Conservation (phyloP, 2,329 filamentous ascomycete species). For the Onygenales sp. region DNA sequence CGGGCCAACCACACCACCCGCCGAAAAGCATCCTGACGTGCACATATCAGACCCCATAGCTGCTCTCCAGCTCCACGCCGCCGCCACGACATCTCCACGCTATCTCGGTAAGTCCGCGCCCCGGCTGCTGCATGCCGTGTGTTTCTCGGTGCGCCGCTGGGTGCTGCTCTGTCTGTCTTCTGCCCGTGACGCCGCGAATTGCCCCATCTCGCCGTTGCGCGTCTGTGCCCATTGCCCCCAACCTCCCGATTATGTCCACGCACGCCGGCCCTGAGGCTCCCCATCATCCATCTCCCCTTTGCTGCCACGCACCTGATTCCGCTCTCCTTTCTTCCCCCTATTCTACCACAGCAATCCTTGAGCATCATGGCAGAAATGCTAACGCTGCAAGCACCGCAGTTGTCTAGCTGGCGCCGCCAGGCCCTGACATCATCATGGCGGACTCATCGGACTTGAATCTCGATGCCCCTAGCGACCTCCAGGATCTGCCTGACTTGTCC, state of each 20-base stretch:
- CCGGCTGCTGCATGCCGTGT: neutral
- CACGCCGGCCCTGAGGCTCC: slow-evolving; percentile 19
- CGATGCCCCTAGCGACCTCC: slow-evolving; percentile 36
- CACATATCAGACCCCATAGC: slow-evolving; percentile 4
- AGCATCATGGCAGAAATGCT: neutral
- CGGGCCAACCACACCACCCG: neutral
- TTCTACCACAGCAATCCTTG: neutral
- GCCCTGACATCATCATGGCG: slow-evolving; percentile 22
- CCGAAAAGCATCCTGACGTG: slow-evolving; percentile 1
- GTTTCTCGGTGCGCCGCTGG: neutral
- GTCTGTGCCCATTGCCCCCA: slow-evolving; percentile 1
- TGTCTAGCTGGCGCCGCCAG: neutral
- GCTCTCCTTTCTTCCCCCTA: slow-evolving; percentile 8
- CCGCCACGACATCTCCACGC: neutral
- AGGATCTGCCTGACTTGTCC: slow-evolving; percentile 34
- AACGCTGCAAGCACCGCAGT: slow-evolving; percentile 1
- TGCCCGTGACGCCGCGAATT: neutral
- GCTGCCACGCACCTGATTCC: slow-evolving; percentile 32
- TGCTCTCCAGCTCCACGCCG: neutral
- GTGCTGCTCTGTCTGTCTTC: neutral
- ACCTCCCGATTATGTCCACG: slow-evolving; percentile 26
- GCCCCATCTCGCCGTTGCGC: neutral
- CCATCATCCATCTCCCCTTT: slow-evolving; percentile 16
- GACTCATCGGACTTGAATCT: slow-evolving; percentile 34
- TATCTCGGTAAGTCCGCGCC: neutral